Evolutionary conservation across 495 filamentous ascomycete species (phyloP).

Genomic region (Chaetomidium leptoderma): DNA sequence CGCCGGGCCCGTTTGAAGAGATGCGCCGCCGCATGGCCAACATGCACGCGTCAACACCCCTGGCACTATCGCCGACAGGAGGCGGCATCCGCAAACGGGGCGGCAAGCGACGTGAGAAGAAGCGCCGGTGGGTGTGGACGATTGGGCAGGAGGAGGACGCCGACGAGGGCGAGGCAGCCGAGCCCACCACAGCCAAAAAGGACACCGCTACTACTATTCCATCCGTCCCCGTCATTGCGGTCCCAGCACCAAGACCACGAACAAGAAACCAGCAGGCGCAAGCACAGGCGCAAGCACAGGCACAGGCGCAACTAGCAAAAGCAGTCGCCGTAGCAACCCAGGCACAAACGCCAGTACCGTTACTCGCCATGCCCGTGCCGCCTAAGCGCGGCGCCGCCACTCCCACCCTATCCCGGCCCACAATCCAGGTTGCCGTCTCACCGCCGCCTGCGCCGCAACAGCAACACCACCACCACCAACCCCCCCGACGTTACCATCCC

Average conservation of each 20-base stretch:
- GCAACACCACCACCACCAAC: conserved; percentile 4
- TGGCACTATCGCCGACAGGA: conserved; percentile 30
- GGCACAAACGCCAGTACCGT: conserved; percentile 3
- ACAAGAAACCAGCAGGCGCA: conserved; percentile 10
- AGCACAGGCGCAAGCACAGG: not conserved
- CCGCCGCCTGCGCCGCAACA: not conserved
- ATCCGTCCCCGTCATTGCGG: conserved; percentile 23
- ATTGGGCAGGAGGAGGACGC: conserved; percentile 46
- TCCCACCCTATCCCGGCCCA: not conserved
- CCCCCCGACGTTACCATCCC: not conserved
- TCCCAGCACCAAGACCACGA: conserved; percentile 10
- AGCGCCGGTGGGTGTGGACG: conserved; percentile 52
- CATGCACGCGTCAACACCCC: conserved; percentile 36
- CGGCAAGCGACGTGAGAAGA: conserved; percentile 46
- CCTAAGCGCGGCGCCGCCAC: not conserved
- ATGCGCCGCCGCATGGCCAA: conserved; percentile 51
- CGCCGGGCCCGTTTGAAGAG: conserved; percentile 55
- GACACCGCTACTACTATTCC: not conserved
- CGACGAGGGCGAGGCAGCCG: conserved; percentile 29
- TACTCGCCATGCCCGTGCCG: conserved; percentile 15
- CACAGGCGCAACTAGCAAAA: not conserved
- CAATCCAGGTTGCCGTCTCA: not conserved
- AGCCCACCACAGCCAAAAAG: conserved; percentile 22
- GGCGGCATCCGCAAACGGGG: conserved; percentile 39
- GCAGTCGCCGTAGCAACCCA: not conserved